phyloP scores from a whole-genome alignment of 257 asterid species.

The Rubia yunnanensis region DNA sequence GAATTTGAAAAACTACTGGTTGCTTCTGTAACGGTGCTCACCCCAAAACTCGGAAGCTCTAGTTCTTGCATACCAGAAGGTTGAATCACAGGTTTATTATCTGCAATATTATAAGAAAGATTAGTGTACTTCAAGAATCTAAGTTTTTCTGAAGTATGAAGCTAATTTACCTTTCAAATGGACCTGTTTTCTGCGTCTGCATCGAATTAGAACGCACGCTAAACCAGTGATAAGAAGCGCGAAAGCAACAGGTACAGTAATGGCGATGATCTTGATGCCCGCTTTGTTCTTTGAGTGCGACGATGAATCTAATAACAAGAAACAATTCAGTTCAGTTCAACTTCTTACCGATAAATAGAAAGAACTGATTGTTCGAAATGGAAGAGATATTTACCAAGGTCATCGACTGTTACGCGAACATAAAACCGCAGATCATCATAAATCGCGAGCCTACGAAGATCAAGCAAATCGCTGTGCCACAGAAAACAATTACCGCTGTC shows the following conservation, averaged over 20 bases:
- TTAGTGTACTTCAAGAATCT: not conserved
- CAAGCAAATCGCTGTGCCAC: slow-evolving; percentile 13
- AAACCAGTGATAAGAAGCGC: not conserved
- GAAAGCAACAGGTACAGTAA: not conserved
- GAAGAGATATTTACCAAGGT: slow-evolving; percentile 4
- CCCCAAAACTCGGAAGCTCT: slow-evolving; percentile 1
- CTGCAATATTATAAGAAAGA: not conserved
- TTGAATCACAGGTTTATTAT: not conserved
- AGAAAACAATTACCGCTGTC: slow-evolving; percentile 16
- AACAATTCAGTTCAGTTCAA: not conserved
- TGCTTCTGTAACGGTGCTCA: slow-evolving; percentile 5
- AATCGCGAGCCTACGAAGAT: not conserved
- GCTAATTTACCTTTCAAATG: not conserved
- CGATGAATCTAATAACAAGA: not conserved
- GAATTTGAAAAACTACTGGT: not conserved
- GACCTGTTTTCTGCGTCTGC: not conserved
- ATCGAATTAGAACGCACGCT: not conserved
- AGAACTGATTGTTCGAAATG: not conserved
- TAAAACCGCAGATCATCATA: slow-evolving; percentile 1
- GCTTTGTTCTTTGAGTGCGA: not conserved
- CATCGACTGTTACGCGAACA: not conserved
- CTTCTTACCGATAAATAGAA: not conserved
- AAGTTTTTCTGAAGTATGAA: not conserved
- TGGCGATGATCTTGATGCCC: not conserved
- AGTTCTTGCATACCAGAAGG: slow-evolving; percentile 9